Evolutionary conservation across 2,329 filamentous ascomycete genomes (phyloP).

Genomic region (Stromatinia cepivora): DNA sequence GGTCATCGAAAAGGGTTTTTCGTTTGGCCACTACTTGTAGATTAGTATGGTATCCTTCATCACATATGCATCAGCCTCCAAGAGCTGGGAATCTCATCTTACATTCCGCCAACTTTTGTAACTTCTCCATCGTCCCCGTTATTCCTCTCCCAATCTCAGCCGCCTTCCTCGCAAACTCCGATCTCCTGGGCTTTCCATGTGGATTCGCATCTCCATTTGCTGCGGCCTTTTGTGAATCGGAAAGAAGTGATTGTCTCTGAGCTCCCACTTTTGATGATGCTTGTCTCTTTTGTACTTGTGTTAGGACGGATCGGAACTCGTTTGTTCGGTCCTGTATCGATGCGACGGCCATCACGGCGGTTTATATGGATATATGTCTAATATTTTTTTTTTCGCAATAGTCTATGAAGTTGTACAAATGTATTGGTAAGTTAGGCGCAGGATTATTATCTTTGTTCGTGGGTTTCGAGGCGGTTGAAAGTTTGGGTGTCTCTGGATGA

Average conservation of each 20-base stretch:
- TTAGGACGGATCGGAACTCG: slow-evolving; percentile 91
- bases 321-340: slow-evolving; percentile 95
- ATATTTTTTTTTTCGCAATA: slow-evolving; percentile 25
- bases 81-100: slow-evolving; percentile 40
- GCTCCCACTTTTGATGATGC: slow-evolving; percentile 73
- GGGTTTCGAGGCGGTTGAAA: background rate
- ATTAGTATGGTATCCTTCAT: background rate
- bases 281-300: slow-evolving; percentile 79
- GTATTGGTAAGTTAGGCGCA: slow-evolving; percentile 6
- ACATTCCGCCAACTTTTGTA: slow-evolving; percentile 89
- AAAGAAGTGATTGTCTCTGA: slow-evolving; percentile 78
- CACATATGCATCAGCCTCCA: background rate
- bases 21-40: slow-evolving; percentile 73
- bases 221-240: slow-evolving; percentile 67
- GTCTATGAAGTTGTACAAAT: slow-evolving; percentile 10
- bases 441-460: background rate
- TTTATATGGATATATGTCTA: background rate
- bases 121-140: slow-evolving; percentile 86
- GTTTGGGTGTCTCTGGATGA: slow-evolving; percentile 5
- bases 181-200: slow-evolving; percentile 58
- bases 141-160: slow-evolving; percentile 92
- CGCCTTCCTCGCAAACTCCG: slow-evolving; percentile 89
- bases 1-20: slow-evolving; percentile 95
- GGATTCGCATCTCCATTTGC: slow-evolving; percentile 53
- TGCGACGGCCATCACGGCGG: slow-evolving; percentile 55